A percentile compares a stretch with the other conserved stretches of the same genome.
phyloP scores from a whole-genome alignment of 768 basidiomycete genomes.

The Suillus alpinus region DNA sequence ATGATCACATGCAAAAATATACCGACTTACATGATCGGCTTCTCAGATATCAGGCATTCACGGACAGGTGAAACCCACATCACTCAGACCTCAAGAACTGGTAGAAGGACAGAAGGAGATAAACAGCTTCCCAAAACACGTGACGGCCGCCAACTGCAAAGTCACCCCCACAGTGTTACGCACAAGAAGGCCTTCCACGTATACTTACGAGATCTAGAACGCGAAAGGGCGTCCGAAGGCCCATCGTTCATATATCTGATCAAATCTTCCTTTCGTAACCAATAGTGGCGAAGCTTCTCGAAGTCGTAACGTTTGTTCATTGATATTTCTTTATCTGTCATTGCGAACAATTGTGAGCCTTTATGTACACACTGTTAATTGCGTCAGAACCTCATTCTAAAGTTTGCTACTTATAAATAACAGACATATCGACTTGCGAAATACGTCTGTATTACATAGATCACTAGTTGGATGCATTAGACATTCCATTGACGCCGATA shows the following conservation, averaged over 20 bases:
- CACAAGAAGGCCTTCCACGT: neutral
- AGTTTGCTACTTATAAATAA: neutral
- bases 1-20: neutral
- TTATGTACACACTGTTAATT: neutral
- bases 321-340: neutral
- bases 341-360: neutral
- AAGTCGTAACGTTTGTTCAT: conserved; percentile 1
- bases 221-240: neutral
- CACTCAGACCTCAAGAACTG: neutral
- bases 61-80: neutral
- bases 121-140: neutral
- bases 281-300: neutral
- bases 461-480: neutral
- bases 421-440: neutral
- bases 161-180: neutral
- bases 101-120: neutral
- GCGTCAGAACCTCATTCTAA: neutral
- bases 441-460: neutral
- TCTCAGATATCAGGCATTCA: neutral
- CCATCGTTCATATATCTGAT: neutral
- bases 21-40: neutral
- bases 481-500: neutral
- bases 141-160: neutral
- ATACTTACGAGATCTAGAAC: neutral
- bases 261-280: neutral